phyloP scores from a whole-genome alignment of 768 basidiomycete genomes.

The Crassisporium funariophilum region DNA sequence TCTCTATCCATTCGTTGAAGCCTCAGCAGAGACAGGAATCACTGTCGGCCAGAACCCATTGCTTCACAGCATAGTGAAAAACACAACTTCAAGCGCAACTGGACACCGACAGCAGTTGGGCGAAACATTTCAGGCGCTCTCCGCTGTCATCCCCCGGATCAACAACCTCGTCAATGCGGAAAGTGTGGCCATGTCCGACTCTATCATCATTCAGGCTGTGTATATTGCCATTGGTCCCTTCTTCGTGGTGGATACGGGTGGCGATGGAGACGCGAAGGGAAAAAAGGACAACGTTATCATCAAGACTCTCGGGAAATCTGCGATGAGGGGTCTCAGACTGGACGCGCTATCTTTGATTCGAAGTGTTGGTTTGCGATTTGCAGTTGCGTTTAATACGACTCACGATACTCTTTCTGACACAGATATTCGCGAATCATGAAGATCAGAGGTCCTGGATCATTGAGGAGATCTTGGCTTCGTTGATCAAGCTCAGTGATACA shows the following conservation, averaged over 20 bases:
- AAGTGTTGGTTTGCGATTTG: conserved; percentile 66
- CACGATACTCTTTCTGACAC: conserved; percentile 5
- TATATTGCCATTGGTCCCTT: conserved; percentile 95
- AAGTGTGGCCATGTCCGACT: conserved; percentile 80
- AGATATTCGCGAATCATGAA: conserved; percentile 92
- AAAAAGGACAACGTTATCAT: conserved; percentile 61
- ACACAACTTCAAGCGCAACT: conserved; percentile 35
- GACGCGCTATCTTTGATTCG: conserved; percentile 85
- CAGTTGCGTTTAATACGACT: background rate
- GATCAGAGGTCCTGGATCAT: conserved; percentile 95
- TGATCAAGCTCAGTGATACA: conserved; percentile 87
- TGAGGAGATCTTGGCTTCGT: conserved; percentile 90
- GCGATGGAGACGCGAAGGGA: conserved; percentile 47
- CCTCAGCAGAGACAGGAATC: conserved; percentile 44
- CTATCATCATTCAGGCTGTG: conserved; percentile 88
- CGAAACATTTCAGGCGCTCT: conserved; percentile 74
- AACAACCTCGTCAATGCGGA: conserved; percentile 74
- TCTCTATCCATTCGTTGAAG: conserved; percentile 87
- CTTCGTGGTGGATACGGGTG: conserved; percentile 75
- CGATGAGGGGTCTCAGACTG: conserved; percentile 79
- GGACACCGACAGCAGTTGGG: conserved; percentile 50
- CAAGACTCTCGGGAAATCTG: conserved; percentile 71
- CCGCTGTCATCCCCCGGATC: conserved; percentile 73
- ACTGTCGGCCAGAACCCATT: conserved; percentile 45
- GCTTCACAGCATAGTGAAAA: conserved; percentile 52